Evolutionary conservation across 345 rosid species (phyloP).

Genomic region (Sisymbrium irio): DNA sequence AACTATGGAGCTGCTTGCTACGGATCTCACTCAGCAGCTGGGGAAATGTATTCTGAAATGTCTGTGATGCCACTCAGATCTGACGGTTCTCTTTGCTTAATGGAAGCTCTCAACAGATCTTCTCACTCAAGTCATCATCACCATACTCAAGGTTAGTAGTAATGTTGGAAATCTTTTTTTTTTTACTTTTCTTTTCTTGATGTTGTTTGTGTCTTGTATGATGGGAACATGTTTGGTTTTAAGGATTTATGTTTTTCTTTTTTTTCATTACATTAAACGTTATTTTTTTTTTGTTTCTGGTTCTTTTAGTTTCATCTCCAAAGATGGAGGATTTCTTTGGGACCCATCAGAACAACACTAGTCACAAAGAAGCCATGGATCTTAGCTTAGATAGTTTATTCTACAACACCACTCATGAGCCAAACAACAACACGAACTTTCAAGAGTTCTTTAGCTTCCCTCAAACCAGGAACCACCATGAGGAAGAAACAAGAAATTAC

Average conservation of each 20-base stretch:
- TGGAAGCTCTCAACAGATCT: constrained; percentile 82
- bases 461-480: constrained; percentile 46
- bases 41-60: constrained; percentile 50
- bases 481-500: constrained; percentile 40
- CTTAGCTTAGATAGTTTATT: constrained; percentile 70
- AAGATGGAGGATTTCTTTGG: constrained; percentile 92
- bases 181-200: background rate
- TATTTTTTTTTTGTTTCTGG: constrained; percentile 9
- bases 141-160: constrained; percentile 49
- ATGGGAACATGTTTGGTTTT: constrained; percentile 34
- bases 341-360: constrained; percentile 65
- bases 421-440: constrained; percentile 39
- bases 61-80: constrained; percentile 89
- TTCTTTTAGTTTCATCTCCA: constrained; percentile 56
- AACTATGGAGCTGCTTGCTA: constrained; percentile 48
- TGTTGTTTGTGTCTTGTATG: constrained; percentile 20
- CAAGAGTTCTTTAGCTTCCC: constrained; percentile 42
- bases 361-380: constrained; percentile 67
- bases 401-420: constrained; percentile 42
- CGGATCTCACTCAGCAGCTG: constrained; percentile 42
- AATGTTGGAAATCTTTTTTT: background rate
- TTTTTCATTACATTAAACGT: background rate
- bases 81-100: constrained; percentile 88
- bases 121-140: constrained; percentile 44
- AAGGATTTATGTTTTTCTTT: background rate